phyloP scores from a whole-genome alignment of 208 protist species.

The Acanthamoeba divionensis region DNA sequence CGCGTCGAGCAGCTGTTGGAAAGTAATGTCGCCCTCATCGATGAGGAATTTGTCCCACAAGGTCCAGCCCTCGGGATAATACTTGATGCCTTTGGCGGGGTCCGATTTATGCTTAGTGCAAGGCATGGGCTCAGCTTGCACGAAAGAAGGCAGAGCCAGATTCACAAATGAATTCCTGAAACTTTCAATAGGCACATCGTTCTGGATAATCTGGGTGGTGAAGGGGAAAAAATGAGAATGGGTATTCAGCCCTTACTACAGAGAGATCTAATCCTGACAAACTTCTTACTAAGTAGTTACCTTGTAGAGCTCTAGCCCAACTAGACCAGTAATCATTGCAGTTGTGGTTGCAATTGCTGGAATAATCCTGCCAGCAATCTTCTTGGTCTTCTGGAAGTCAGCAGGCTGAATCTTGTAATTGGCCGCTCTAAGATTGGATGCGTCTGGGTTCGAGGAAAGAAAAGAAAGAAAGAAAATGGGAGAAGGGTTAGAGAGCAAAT shows the following conservation, averaged over 20 bases:
- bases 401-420: conserved; percentile 81
- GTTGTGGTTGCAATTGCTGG: conserved; percentile 99
- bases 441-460: conserved; percentile 46
- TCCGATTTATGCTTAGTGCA: conserved; percentile 70
- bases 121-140: conserved; percentile 92
- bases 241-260: too few relatives aligned
- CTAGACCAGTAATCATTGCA: conserved; percentile 96
- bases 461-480: conserved; percentile 58
- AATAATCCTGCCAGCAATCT: conserved; percentile 96
- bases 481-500: background rate
- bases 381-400: conserved; percentile 76
- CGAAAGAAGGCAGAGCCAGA: conserved; percentile 95
- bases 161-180: conserved; percentile 95
- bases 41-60: conserved; percentile 96
- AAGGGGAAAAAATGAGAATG: background rate
- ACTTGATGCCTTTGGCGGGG: conserved; percentile 33
- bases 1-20: conserved; percentile 89
- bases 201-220: background rate
- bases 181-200: background rate
- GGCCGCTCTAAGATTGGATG: conserved; percentile 80
- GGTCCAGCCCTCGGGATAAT: conserved; percentile 82
- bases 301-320: conserved; percentile 97
- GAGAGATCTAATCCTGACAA: too few relatives aligned
- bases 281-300: too few relatives aligned
- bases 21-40: conserved; percentile 90